These are phyloP conservation scores for Cerioporus squamosus DNA, from an alignment of 1,284 basidiomycete species.

Conservation along the genomic window DNA sequence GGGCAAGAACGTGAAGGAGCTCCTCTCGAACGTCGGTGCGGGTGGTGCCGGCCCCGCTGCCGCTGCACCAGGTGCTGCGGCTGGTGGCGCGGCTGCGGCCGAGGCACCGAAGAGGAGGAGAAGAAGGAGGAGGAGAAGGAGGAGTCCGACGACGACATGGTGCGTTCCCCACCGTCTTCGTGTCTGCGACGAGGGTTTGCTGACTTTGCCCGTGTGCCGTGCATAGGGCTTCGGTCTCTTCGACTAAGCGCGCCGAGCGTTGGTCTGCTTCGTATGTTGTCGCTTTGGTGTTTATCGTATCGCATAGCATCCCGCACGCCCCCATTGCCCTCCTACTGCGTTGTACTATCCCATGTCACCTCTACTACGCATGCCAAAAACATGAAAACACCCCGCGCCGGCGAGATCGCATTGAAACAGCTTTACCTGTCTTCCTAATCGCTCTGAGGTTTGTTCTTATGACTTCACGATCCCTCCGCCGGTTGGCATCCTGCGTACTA, in stretches of 20 bases:
- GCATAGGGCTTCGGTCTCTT: constrained; percentile 80
- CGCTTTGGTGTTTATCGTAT: constrained; percentile 22
- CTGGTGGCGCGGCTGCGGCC: constrained; percentile 63
- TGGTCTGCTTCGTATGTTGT: constrained; percentile 17
- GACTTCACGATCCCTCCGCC: too few relatives aligned
- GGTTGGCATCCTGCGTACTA: too few relatives aligned
- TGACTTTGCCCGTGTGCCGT: not conserved
- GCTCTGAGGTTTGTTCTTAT: too few relatives aligned
- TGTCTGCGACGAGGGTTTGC: constrained; percentile 5
- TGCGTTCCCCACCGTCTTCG: constrained; percentile 43
- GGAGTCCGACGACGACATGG: constrained; percentile 94
- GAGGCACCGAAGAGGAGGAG: constrained; percentile 68
- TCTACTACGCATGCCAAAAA: constrained; percentile 23
- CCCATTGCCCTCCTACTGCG: constrained; percentile 10
- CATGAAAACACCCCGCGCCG: constrained; percentile 16
- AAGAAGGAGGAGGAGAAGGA: constrained; percentile 88
- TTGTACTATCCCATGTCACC: constrained; percentile 18
- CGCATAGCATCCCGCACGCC: constrained; percentile 21
- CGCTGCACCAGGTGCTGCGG: constrained; percentile 52
- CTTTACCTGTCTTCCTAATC: too few relatives aligned
- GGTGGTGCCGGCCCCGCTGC: constrained; percentile 82
- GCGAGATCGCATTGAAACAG: too few relatives aligned
- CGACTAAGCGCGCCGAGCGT: constrained; percentile 55
- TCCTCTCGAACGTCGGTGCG: constrained; percentile 89
- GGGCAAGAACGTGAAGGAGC: constrained; percentile 96